Percentiles rank a stretch among this genome's conserved stretches.
phyloP scores from a whole-genome alignment of 345 rosid genomes.

The Erucastrum elatum region DNA sequence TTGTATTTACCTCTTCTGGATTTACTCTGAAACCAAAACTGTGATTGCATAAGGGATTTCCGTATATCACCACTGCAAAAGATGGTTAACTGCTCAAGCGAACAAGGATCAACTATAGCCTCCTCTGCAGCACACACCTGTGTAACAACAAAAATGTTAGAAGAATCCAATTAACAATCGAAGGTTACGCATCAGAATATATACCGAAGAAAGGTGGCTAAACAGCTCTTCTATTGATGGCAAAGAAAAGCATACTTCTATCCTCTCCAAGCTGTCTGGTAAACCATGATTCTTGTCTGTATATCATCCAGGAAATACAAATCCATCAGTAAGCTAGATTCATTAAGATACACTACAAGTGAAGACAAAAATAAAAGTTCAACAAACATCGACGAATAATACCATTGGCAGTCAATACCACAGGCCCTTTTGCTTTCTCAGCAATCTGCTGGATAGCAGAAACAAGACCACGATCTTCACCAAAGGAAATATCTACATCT shows the following conservation, averaged over 20 bases:
- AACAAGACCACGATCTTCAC: conserved; percentile 91
- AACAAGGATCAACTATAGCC: conserved; percentile 50
- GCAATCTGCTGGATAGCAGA: conserved; percentile 86
- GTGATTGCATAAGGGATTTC: conserved; percentile 76
- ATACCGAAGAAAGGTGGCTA: conserved; percentile 55
- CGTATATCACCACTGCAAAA: conserved; percentile 72
- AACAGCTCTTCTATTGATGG: conserved; percentile 64
- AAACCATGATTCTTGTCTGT: conserved; percentile 64
- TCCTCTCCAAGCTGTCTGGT: conserved; percentile 71
- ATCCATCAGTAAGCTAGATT: conserved; percentile 7
- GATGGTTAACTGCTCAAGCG: conserved; percentile 53
- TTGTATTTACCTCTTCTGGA: conserved; percentile 50
- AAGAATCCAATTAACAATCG: conserved; percentile 19
- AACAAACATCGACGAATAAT: conserved; percentile 34
- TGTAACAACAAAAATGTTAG: conserved; percentile 17
- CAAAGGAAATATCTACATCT: conserved; percentile 82
- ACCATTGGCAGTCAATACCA: conserved; percentile 85
- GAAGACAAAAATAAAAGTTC: not conserved
- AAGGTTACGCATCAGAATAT: conserved; percentile 26
- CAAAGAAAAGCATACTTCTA: conserved; percentile 55
- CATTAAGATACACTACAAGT: not conserved
- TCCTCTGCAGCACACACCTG: conserved; percentile 84
- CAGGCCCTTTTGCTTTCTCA: conserved; percentile 84
- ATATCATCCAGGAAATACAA: conserved; percentile 33
- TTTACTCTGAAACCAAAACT: conserved; percentile 87